Evolutionary conservation across 2,329 filamentous ascomycete species (phyloP).

Genomic region (Epicoccum nigrum): DNA sequence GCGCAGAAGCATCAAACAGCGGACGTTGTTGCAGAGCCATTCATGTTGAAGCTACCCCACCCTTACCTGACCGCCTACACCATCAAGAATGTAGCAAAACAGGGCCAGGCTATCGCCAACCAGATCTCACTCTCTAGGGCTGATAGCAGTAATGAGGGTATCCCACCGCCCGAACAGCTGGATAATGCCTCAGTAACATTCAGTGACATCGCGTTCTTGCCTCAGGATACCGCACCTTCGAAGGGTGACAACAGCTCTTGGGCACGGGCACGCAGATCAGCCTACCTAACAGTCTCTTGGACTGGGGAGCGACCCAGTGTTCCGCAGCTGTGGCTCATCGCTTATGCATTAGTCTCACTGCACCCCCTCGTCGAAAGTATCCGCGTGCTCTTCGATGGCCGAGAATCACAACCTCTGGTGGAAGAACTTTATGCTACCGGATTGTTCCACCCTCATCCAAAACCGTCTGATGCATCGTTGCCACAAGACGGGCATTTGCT

Average conservation of each 20-base stretch:
- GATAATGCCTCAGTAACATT: slow-evolving; percentile 39
- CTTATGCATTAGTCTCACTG: slow-evolving; percentile 54
- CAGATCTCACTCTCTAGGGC: slow-evolving; percentile 30
- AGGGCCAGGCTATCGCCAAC: slow-evolving; percentile 27
- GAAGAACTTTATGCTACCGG: slow-evolving; percentile 51
- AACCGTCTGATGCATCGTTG: slow-evolving; percentile 41
- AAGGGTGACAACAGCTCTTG: slow-evolving; percentile 48
- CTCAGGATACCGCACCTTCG: slow-evolving; percentile 31
- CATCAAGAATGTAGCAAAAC: slow-evolving; percentile 31
- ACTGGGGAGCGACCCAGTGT: slow-evolving; percentile 48
- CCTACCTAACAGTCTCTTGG: slow-evolving; percentile 53
- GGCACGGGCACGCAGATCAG: slow-evolving; percentile 55
- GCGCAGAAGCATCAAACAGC: slow-evolving; percentile 25
- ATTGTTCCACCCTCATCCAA: slow-evolving; percentile 53
- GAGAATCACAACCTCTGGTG: slow-evolving; percentile 44
- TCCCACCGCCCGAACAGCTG: slow-evolving; percentile 31
- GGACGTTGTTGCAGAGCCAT: slow-evolving; percentile 22
- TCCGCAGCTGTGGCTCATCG: slow-evolving; percentile 55
- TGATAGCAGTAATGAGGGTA: slow-evolving; percentile 25
- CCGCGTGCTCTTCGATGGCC: slow-evolving; percentile 50
- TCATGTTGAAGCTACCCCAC: slow-evolving; percentile 46
- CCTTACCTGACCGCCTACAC: slow-evolving; percentile 47
- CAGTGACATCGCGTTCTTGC: slow-evolving; percentile 36
- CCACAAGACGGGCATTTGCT: slow-evolving; percentile 54
- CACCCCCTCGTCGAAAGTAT: slow-evolving; percentile 54